Evolutionary conservation across 345 rosid genomes (phyloP), one percentile per base, ranked within the genome.

Genomic region (Bruguiera gymnorhiza): DNA sequence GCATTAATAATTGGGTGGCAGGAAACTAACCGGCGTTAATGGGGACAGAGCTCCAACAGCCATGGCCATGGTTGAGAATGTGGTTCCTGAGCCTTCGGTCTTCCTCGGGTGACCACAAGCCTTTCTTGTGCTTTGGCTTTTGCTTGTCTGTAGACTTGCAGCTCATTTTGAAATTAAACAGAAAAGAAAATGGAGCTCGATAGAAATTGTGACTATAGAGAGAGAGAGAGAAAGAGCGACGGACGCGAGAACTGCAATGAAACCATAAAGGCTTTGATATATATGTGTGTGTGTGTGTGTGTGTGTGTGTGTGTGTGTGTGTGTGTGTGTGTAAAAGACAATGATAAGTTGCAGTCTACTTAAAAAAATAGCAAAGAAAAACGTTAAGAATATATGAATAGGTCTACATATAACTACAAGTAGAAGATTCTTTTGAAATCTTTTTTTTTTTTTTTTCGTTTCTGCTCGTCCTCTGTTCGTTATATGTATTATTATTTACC

Each of bases 61-160:
- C 76, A 74, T 85, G 93, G 74, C 97, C 98, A 71, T 94, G 83
- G 30, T 79, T 77, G 66, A 85, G 72, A 78, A 94, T 76, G 70
- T 85, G 75, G 73, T 68, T 82, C 58, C 78, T 83, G 54, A 94
- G 98, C 80, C 80, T 84, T 6, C 83, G 86, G 76, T 94, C 98
- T 84, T 94, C 98, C 76, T 91, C 98, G 46, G 98, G 98, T 50
- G 98, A 94, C 98, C 98, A 94, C 23, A 94, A 76, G 57, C 98
- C 98, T 70, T 91, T 94, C 77, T 85, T 87, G 69, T 85, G 88
- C 80, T 82, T 89, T 59, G 77, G 59, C 59, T 84, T 89, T 30
- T 82, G 83, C 78, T 70, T 88, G 32, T 84, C 93, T 30, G 81
- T 70, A 31, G 81, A 53, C 60, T 80, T 83, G 67, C 67, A 62